A percentile compares a stretch with the other conserved stretches of the same genome.
Conservation (phyloP, 495 filamentous ascomycete species). For the Daldinia loculata region DNA sequence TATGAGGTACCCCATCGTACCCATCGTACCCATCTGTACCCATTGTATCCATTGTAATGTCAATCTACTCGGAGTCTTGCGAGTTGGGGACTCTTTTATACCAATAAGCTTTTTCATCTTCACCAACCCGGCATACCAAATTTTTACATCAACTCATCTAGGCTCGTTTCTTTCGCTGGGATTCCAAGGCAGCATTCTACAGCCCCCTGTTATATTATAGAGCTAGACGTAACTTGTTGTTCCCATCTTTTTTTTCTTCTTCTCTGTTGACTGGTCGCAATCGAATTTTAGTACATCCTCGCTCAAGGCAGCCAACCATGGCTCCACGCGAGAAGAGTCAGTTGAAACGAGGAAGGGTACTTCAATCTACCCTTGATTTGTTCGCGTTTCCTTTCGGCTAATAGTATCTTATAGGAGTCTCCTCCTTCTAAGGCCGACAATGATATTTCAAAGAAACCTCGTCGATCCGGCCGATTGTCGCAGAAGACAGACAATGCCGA, state of each 20-base stretch:
- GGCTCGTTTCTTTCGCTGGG: neutral
- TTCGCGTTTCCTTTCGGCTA: constrained; percentile 45
- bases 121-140: neutral
- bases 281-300: constrained; percentile 9
- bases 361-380: constrained; percentile 30
- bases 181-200: neutral
- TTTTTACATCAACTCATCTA: neutral
- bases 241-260: neutral
- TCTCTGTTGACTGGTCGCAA: constrained; percentile 4
- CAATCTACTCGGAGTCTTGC: neutral
- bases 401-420: constrained; percentile 51
- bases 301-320: constrained; percentile 50
- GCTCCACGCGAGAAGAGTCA: constrained; percentile 66
- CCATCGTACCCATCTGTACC: neutral
- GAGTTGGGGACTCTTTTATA: neutral
- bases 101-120: constrained; percentile 10
- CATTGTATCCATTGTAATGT: neutral
- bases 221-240: neutral
- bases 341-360: constrained; percentile 62
- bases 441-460: constrained; percentile 70
- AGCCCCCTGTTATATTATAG: constrained; percentile 11
- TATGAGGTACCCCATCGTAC: neutral
- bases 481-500: constrained; percentile 55
- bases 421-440: constrained; percentile 53
- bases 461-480: constrained; percentile 68